Base-by-base conservation (phyloP, 495 filamentous ascomycete species). In the Podospora conica region DNA sequence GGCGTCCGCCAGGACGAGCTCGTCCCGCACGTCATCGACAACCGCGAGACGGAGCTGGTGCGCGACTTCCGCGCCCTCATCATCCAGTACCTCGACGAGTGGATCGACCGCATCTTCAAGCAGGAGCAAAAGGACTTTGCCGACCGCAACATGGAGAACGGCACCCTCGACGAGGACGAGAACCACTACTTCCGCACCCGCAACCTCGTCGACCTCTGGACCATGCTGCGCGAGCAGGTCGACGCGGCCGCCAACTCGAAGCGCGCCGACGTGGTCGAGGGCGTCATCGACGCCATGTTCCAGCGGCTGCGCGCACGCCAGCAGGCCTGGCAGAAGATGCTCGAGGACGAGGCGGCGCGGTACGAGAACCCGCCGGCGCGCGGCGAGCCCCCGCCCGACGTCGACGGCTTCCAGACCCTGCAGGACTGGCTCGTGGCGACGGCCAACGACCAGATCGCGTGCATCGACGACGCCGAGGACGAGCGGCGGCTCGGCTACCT, bases 401-500 rank as follows among this genome's bases (percentile, higher is more conserved):
- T 87, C 23, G 96, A 98, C 66, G 90, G 91, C 6, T 84, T 96
- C 59, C 89, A 91, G 71, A 76, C 87, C 9, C 77, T 96, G 31
- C 92, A 96, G 78, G 93, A 96, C 76, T 98, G 93, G 90, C 86
- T 98, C 55, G 85, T 98, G 23, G 93, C 94, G n/a, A 90, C 96
- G 60, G 95, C 95, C 66, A 99, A 98, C 77, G 95, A 99, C 77
- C 95, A 99, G 74, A 97, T 99, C 70, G 91, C 91, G 62, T 96
- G 92, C 77, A 97, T 97, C 73, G 93, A 97, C 74, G 95, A 97
- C 74, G 85, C 85, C 64, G 87, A 87, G 65, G 88, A 90, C 59
- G 86, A 87, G 31, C 85, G 83, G 55, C 87, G 88, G 53, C 69
- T 88, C 28, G 88, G 88, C 29, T 96, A 96, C 80, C 82, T 97